Percentiles rank a stretch among this genome's conserved stretches.
Conservation (phyloP, 2,329 filamentous ascomycete genomes). For the Aspergillus novofumigatus region DNA sequence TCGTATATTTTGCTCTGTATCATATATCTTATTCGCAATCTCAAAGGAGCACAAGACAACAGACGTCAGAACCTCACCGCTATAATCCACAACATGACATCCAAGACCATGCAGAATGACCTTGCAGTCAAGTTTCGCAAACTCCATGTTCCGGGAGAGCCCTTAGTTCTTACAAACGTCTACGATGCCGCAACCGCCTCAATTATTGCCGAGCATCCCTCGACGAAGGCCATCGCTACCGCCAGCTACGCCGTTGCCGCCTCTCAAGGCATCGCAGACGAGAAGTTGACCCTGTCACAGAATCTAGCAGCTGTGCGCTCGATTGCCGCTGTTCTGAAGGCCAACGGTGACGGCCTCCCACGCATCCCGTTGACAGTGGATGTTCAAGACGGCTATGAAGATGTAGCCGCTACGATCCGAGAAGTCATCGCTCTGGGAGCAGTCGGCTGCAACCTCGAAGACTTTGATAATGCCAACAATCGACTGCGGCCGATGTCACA, state of each 20-base stretch:
- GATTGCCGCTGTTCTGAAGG: constrained; percentile 47
- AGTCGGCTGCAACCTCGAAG: constrained; percentile 59
- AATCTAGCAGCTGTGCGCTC: constrained; percentile 48
- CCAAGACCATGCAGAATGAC: constrained; percentile 9
- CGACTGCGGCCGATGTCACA: constrained; percentile 40
- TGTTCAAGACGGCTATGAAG: constrained; percentile 58
- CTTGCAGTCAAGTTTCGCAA: constrained; percentile 31
- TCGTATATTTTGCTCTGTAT: not conserved
- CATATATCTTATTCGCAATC: not conserved
- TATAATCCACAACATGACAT: not conserved
- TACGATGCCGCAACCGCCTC: constrained; percentile 51
- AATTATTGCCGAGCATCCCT: constrained; percentile 36
- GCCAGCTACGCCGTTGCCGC: constrained; percentile 51
- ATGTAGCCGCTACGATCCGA: constrained; percentile 37
- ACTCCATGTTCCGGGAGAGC: constrained; percentile 50
- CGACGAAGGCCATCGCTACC: constrained; percentile 45
- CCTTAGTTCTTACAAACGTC: constrained; percentile 54
- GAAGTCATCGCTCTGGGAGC: constrained; percentile 49
- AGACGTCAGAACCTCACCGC: not conserved
- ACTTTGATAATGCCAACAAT: constrained; percentile 40
- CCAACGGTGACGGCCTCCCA: constrained; percentile 15
- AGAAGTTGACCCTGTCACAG: constrained; percentile 47
- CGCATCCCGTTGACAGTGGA: constrained; percentile 48
- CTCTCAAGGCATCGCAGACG: constrained; percentile 43
- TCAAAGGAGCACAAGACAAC: not conserved